Base-by-base conservation (phyloP, 202 grass and related monocot genomes). In the Schoenoplectus tabernaemontani region DNA sequence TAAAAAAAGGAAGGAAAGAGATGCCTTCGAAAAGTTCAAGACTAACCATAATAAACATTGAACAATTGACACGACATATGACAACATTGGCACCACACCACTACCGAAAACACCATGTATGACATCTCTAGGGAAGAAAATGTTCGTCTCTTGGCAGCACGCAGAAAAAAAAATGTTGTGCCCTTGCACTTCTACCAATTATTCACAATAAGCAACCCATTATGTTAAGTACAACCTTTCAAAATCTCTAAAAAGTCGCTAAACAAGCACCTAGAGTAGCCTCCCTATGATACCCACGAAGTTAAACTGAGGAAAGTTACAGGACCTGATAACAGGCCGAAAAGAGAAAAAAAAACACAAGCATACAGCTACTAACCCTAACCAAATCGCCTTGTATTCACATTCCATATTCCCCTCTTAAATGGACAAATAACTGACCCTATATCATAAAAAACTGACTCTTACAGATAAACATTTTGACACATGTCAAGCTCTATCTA, bases 401-500 rank as follows among this genome's bases (percentile, higher is more conserved):
- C 70, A 80, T 63, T 24, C 59, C 78, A 41, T 16, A 60, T 80
- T 15, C 26, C 24, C 38, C 58, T 63, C 41, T 47, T 51, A 80
- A n/a, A 78, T 62, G 7, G 58, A 80, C 24, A 64, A 19, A 30
- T 12, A 37, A 33, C 58, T 1, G 1, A 3, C 59, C 59, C 53
- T 61, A 68, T 44, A 68, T 43, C 64, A 68, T 43, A 66, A 44
- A 19, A 79, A 80, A 19, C 23, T 0, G 13, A 3, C 41, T 19
- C 33, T 61, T 61, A 59, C n/a, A 69, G 44, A 24, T 3, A 69
- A 9, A 69, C 38, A 10, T 10, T 42, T 22, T 39, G n/a, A 42
- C 63, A 42, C 34, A 56, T 13, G 20, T 78, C 78, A 80, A 80
- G 16, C 42, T 44, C 78, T 80, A 80, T 80, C 78, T 64, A 63